A percentile compares a stretch with the other conserved stretches of the same genome.
These are phyloP conservation scores for Cephalotrichum gorgonifer DNA, from an alignment of 2,329 filamentous ascomycete species.

Conservation along the genomic window DNA sequence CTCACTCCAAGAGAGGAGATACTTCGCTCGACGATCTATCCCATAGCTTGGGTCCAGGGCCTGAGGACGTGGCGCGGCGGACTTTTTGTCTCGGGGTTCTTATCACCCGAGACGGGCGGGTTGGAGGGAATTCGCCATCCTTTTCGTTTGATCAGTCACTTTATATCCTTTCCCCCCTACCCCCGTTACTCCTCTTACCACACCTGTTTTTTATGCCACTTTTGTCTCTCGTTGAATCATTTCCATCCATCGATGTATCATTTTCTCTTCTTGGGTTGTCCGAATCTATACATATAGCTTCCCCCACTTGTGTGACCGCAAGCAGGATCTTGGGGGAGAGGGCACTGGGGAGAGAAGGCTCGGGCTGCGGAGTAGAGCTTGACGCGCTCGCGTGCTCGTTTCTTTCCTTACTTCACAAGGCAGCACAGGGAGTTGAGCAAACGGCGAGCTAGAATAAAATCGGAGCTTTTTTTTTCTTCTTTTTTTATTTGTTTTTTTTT, in stretches of 20 bases:
- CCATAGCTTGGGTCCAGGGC: background rate
- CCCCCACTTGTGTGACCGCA: conserved; percentile 2
- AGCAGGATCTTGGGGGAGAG: conserved; percentile 11
- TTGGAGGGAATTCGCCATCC: background rate
- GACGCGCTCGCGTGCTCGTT: background rate
- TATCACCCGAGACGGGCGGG: background rate
- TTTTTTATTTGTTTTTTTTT: background rate
- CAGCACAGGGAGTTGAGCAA: background rate
- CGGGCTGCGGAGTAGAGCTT: conserved; percentile 16
- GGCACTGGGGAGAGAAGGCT: conserved; percentile 8
- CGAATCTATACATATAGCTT: background rate
- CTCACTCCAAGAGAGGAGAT: background rate
- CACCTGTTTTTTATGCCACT: background rate
- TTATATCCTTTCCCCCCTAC: conserved; percentile 1
- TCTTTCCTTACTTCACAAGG: background rate
- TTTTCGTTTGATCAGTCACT: conserved; percentile 3
- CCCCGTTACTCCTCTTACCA: background rate
- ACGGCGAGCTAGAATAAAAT: conserved; percentile 3
- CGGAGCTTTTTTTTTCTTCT: background rate
- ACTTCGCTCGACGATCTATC: background rate
- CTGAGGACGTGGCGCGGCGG: background rate
- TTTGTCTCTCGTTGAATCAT: background rate
- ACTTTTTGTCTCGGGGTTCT: background rate
- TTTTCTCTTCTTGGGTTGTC: background rate
- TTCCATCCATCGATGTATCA: background rate